A percentile compares a stretch with the other conserved stretches of the same genome.
phyloP scores from a whole-genome alignment of 768 basidiomycete species.

The Hericium coralloides region DNA sequence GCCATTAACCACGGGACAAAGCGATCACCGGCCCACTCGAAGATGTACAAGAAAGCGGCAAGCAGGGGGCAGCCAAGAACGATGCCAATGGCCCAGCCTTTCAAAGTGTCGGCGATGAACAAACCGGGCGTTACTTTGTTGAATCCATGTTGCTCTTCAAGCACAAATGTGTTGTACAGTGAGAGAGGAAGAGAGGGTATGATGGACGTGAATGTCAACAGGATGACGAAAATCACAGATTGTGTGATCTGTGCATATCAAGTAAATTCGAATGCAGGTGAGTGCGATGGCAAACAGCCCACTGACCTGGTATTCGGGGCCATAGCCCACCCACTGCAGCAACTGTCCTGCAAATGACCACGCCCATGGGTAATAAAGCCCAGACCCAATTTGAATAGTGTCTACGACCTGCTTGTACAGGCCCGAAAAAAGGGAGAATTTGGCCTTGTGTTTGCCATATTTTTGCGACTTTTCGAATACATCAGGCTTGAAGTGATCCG shows the following conservation, averaged over 20 bases:
- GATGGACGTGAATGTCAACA: conserved; percentile 57
- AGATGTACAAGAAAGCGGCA: conserved; percentile 78
- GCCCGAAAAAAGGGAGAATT: conserved; percentile 66
- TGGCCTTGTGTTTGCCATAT: conserved; percentile 88
- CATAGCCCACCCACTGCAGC: conserved; percentile 50
- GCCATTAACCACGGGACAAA: conserved; percentile 93
- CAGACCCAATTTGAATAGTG: conserved; percentile 61
- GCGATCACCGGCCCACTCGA: conserved; percentile 87
- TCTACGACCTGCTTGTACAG: conserved; percentile 68
- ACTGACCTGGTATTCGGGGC: conserved; percentile 60
- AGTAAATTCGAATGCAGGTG: neutral
- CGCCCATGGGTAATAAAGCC: conserved; percentile 67
- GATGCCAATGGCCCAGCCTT: conserved; percentile 65
- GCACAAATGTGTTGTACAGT: conserved; percentile 83
- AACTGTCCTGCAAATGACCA: conserved; percentile 59
- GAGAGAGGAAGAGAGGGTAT: conserved; percentile 68
- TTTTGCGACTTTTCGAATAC: conserved; percentile 84
- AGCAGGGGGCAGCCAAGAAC: conserved; percentile 80
- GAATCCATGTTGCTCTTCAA: conserved; percentile 94
- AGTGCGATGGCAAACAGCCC: conserved; percentile 14
- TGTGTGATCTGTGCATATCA: conserved; percentile 57
- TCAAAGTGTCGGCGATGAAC: conserved; percentile 74
- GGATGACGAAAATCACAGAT: conserved; percentile 67
- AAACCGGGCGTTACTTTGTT: conserved; percentile 83
- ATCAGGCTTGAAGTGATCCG: conserved; percentile 53